A percentile compares a stretch with the other conserved stretches of the same genome.
Evolutionary conservation across 2,329 filamentous ascomycete species (phyloP).

Genomic region (Dryadomyces quercus-mongolicae): DNA sequence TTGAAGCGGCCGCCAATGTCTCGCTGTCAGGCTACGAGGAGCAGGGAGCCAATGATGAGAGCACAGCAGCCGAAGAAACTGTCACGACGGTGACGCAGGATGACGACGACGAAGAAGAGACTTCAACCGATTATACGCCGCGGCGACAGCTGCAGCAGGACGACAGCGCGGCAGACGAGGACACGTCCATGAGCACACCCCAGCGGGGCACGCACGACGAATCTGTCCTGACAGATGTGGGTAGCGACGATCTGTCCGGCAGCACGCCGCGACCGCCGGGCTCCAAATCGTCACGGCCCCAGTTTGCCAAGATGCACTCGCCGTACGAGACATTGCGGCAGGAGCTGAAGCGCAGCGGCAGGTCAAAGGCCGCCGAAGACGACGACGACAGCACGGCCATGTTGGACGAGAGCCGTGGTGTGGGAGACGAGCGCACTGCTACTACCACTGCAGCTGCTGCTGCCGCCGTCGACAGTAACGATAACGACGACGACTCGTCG

Average conservation of each 20-base stretch:
- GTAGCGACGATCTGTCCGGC: slow-evolving; percentile 41
- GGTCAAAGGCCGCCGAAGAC: neutral
- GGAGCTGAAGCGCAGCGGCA: slow-evolving; percentile 38
- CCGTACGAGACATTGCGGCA: slow-evolving; percentile 65
- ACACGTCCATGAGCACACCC: slow-evolving; percentile 6
- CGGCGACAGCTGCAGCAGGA: slow-evolving; percentile 22
- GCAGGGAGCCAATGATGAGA: slow-evolving; percentile 47
- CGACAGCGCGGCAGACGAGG: slow-evolving; percentile 30
- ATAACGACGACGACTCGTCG: slow-evolving; percentile 22
- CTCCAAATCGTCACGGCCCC: slow-evolving; percentile 35
- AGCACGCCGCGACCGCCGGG: slow-evolving; percentile 54
- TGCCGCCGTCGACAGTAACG: slow-evolving; percentile 13
- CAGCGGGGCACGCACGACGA: slow-evolving; percentile 32
- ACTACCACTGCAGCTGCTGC: no score
- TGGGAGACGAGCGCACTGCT: neutral
- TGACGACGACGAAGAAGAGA: slow-evolving; percentile 25
- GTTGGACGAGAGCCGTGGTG: slow-evolving; percentile 11
- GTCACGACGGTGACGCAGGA: slow-evolving; percentile 14
- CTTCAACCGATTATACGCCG: slow-evolving; percentile 27
- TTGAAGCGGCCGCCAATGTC: slow-evolving; percentile 95
- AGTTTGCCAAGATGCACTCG: slow-evolving; percentile 56
- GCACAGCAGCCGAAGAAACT: slow-evolving; percentile 37
- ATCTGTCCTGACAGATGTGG: slow-evolving; percentile 52
- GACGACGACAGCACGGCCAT: neutral
- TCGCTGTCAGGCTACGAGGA: slow-evolving; percentile 93